phyloP scores from a whole-genome alignment of 805 yeast species.

The Starmerella stellata region DNA sequence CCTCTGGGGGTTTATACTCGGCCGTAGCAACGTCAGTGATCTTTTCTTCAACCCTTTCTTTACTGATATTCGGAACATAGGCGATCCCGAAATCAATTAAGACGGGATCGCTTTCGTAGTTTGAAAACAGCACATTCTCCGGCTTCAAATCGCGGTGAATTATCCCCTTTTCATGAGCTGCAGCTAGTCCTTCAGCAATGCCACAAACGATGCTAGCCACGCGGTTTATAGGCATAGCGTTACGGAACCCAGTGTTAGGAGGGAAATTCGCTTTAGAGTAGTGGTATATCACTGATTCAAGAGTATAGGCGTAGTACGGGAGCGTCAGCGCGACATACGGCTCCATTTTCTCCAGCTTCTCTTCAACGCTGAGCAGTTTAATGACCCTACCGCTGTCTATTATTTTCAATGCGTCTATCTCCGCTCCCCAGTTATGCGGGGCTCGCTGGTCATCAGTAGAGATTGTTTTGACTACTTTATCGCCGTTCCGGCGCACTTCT shows the following conservation, averaged over 20 bases:
- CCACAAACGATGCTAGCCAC: slow-evolving; percentile 15
- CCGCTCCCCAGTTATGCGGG: slow-evolving; percentile 37
- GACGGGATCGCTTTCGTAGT: slow-evolving; percentile 21
- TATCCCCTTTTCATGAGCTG: slow-evolving; percentile 20
- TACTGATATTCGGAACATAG: slow-evolving; percentile 20
- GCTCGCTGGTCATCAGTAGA: slow-evolving; percentile 34
- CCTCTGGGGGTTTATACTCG: slow-evolving; percentile 56
- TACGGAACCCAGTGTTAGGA: slow-evolving; percentile 20
- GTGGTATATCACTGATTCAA: slow-evolving; percentile 24
- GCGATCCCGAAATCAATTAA: slow-evolving; percentile 58
- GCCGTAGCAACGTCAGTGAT: slow-evolving; percentile 43
- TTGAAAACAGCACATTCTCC: slow-evolving; percentile 46
- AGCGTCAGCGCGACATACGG: slow-evolving; percentile 23
- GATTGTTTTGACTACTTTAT: slow-evolving; percentile 26
- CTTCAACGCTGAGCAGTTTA: slow-evolving; percentile 17
- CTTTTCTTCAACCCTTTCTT: slow-evolving; percentile 20
- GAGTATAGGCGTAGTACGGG: slow-evolving; percentile 26
- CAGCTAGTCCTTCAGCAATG: slow-evolving; percentile 16
- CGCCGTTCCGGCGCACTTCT: slow-evolving; percentile 22
- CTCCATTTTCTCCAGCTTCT: slow-evolving; percentile 10
- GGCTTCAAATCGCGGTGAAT: slow-evolving; percentile 40
- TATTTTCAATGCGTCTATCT: slow-evolving; percentile 26
- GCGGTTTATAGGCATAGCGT: slow-evolving; percentile 25
- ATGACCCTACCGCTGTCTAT: slow-evolving; percentile 14
- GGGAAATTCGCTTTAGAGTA: slow-evolving; percentile 24